A percentile compares a stretch with the other conserved stretches of the same genome.
phyloP scores from a whole-genome alignment of 306 rosid species.

The Arachis hypogaea region DNA sequence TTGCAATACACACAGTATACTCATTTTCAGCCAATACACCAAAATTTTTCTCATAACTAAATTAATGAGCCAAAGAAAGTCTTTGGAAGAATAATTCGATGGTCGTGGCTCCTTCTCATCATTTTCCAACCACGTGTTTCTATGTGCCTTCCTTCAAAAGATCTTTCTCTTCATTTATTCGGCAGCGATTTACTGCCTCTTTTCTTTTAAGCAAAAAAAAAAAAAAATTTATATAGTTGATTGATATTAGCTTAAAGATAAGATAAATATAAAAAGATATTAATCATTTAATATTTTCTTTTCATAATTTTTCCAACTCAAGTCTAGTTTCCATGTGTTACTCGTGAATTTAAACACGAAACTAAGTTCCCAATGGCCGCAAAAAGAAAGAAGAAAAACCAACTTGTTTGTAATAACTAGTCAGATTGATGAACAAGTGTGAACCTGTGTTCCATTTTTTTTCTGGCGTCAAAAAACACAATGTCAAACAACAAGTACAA shows the following conservation, averaged over 20 bases:
- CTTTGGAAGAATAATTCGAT: background rate
- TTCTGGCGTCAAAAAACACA: background rate
- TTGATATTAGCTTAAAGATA: too few species aligned
- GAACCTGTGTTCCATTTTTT: background rate
- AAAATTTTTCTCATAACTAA: too few species aligned
- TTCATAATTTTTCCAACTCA: background rate
- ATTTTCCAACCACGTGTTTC: slow-evolving; percentile 32
- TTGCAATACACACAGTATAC: too few species aligned
- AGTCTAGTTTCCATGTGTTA: background rate
- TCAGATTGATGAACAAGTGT: background rate
- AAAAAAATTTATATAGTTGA: too few species aligned
- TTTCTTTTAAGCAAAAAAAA: too few species aligned
- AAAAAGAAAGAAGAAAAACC: background rate
- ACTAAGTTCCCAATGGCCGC: background rate
- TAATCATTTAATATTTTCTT: too few species aligned
- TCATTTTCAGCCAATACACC: too few species aligned
- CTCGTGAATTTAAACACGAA: background rate
- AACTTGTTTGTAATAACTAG: background rate
- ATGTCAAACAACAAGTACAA: background rate
- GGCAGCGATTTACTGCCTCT: too few species aligned
- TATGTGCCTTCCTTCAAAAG: background rate
- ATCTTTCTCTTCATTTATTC: too few species aligned
- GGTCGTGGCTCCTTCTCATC: background rate
- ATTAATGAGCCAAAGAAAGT: background rate
- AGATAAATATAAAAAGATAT: too few species aligned